phyloP scores from a whole-genome alignment of 2,329 filamentous ascomycete species.

The Aspergillus pseudonomiae region DNA sequence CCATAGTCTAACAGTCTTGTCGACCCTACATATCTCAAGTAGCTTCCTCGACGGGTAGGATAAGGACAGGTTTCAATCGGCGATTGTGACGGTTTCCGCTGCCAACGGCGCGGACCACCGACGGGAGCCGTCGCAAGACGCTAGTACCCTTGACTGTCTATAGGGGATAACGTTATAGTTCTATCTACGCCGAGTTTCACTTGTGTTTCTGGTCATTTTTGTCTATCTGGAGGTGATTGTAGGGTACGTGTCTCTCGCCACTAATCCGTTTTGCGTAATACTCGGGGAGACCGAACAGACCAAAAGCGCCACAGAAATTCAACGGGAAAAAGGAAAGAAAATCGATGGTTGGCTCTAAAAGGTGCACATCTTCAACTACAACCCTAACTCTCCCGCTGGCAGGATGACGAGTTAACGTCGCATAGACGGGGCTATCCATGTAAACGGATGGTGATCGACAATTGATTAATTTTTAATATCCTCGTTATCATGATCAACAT shows the following conservation, averaged over 20 bases:
- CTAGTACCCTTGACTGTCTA: neutral
- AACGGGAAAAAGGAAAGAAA: neutral
- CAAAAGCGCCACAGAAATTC: neutral
- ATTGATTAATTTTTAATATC: neutral
- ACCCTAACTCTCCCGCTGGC: neutral
- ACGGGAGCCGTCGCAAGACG: neutral
- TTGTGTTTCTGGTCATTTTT: neutral
- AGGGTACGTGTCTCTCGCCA: neutral
- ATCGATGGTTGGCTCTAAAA: neutral
- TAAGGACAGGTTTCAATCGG: neutral
- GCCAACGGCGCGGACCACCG: neutral
- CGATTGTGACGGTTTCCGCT: neutral
- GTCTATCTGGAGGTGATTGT: no score
- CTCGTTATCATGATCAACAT: neutral
- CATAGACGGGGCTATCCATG: neutral
- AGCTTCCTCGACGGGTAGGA: no score
- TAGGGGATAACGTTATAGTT: no score
- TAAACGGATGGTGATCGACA: neutral
- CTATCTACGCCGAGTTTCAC: neutral
- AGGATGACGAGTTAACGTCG: neutral
- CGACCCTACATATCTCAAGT: no score
- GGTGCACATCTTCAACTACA: neutral
- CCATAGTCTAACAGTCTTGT: neutral
- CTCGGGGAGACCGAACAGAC: neutral
- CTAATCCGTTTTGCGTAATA: neutral